Evolutionary conservation across 306 rosid species (phyloP), one percentile per base, ranked within the genome.

Genomic region (barrel medic (Medicago truncatula)): DNA sequence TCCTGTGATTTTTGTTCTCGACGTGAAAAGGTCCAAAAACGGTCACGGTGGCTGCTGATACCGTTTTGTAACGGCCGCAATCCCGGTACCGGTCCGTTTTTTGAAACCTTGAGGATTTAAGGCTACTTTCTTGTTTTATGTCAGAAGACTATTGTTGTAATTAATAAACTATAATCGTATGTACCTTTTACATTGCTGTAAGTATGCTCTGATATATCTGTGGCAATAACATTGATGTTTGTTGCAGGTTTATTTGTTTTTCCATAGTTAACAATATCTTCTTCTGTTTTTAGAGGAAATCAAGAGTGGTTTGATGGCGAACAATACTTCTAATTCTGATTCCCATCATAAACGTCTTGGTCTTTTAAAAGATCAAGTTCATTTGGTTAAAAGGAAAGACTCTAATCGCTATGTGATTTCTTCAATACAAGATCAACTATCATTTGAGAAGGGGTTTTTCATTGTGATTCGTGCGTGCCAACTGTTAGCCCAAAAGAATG

Each of bases 361-460:
- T 77, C 96, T 96, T 49, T 78, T 96, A 40, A 96, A 89, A 88
- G 99, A 96, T 89, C 97, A 90, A 87, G 92, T 96, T 65, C 88
- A 81, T 75, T 73, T 92, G 85, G 91, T 89, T 61, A 90, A 87
- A 85, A 89, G 92, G 83, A 90, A 86, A 83, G 91, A 83, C 67
- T 85, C 76, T 20, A 80, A 82, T 77, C 97, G 89, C 76, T 76
- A 87, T 81, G 91, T 90, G 89, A 71, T 96, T 83, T 88, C 85
- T 61, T 73, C 99, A 12, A 92, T 96, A 69, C 88, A 80, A 40
- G 89, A 80, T 70, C 85, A 87, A 60, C 79, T 92, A 67, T 90
- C 99, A 70, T 92, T 96, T 86, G 99, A 92, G 81, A 96, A 96
- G 90, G 99, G 99, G 6, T 96, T 96, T 85, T 96, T 96, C 65